Evolutionary conservation across 768 basidiomycete species (phyloP), one percentile per base, ranked within the genome.

Genomic region (Hemileccinum impolitum): DNA sequence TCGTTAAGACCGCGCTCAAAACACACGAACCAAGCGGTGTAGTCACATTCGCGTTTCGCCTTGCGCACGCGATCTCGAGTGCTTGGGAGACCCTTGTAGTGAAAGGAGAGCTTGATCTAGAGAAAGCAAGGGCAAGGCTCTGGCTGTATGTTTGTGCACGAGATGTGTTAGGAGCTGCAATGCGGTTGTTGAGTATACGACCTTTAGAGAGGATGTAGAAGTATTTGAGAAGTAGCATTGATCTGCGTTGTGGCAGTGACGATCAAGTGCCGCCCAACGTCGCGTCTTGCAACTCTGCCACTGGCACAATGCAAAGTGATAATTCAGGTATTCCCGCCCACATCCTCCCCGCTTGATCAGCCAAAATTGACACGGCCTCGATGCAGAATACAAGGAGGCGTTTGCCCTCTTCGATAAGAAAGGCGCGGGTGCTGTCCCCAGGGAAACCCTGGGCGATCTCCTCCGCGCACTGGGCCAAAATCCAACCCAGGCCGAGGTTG

Each of bases 331-430:
- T 11, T 42, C 6, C 11, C 18, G 5, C 39, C 19, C 43, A 31
- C 39, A 3, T 18, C 6, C 38, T 6, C 28, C 15, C 35, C 32
- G 11, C 18, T 11, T 26, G 39, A 11, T 35, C 58, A 10, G 30
- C 34, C 34, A 25, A 4, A 17, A 34, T 39, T 50, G 34, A 63
- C 52, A 13, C 31, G 6, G 35, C 41, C 9, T 13, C 10, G 49
- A 50, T 37, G n/a, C 71, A 90, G 93, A 94, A 71, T 94, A 94
- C 77, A 91, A 92, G 63, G 93, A 97, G 70, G 94, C 94, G 2
- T 97, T 97, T 62, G 94, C 96, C 39, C 83, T 99, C 28, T 98
- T 97, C 69, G 96, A 99, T 74, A 98, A 98, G 75, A 85, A 85
- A 57, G 96, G 96, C 32, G 90, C 87, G 2, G 94, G 94, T 14